These are phyloP conservation scores for Thermomucor indicae-seudaticae DNA, from an alignment of 371 early-diverging fungal species.

Conservation along the genomic window DNA sequence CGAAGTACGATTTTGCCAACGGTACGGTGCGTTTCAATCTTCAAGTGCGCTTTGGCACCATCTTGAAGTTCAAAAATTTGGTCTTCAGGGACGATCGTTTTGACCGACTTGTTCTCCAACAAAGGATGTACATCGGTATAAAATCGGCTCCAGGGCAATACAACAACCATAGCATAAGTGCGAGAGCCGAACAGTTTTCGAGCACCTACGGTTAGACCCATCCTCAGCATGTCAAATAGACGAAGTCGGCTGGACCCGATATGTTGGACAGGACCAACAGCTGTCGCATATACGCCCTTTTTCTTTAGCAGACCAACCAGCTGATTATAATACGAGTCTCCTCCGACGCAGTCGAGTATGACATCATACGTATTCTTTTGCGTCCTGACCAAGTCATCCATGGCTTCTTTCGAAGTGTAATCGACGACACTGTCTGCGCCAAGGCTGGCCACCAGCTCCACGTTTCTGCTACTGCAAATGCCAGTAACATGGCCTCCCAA, in stretches of 20 bases:
- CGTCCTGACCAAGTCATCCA: conserved; percentile 10
- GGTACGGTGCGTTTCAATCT: conserved; percentile 31
- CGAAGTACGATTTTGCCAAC: conserved; percentile 54
- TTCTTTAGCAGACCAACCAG: conserved; percentile 24
- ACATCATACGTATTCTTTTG: conserved; percentile 32
- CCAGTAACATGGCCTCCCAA: conserved; percentile 54
- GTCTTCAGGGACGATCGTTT: conserved; percentile 6
- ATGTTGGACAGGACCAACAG: conserved; percentile 37
- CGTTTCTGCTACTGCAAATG: conserved; percentile 56
- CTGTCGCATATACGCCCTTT: conserved; percentile 35
- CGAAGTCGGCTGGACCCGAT: conserved; percentile 16
- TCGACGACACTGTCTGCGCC: conserved; percentile 64
- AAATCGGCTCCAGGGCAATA: conserved; percentile 8
- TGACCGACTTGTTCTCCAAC: conserved; percentile 4
- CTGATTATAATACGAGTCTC: conserved; percentile 39
- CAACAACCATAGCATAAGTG: conserved; percentile 5
- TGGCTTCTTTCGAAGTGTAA: conserved; percentile 38
- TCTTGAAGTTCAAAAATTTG: conserved; percentile 33
- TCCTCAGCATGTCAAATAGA: conserved; percentile 6
- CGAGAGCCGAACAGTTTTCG: conserved; percentile 12
- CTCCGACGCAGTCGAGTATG: conserved; percentile 52
- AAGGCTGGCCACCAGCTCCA: conserved; percentile 41
- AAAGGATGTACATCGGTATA: background rate
- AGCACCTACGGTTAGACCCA: background rate
- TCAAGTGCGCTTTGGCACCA: conserved; percentile 33